Conservation (phyloP, 352 stramenopile species). For the Phytopythium boreale region DNA sequence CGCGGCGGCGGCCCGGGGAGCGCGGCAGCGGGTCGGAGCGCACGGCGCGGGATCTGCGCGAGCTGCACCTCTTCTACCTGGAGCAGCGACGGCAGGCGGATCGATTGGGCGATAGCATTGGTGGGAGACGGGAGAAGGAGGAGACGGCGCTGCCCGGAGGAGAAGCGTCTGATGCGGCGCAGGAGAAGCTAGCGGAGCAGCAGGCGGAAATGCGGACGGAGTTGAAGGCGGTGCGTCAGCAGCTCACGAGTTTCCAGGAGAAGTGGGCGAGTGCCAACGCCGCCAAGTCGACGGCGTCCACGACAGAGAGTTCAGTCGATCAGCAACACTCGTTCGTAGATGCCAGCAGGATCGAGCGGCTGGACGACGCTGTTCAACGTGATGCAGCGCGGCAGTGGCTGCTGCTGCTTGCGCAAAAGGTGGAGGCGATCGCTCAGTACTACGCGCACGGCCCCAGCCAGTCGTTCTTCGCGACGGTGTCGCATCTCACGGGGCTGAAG, state of each 20-base stretch:
- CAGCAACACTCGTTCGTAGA: neutral
- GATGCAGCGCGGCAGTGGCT: constrained; percentile 43
- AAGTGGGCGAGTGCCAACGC: constrained; percentile 22
- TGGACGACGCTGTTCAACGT: constrained; percentile 19
- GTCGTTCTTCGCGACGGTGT: constrained; percentile 17
- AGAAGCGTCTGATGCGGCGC: constrained; percentile 3
- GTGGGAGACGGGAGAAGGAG: constrained; percentile 1
- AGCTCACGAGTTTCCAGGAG: constrained; percentile 44
- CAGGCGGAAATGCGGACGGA: constrained; percentile 35
- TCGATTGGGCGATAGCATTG: neutral
- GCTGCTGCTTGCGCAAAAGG: constrained; percentile 37
- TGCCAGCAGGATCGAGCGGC: neutral
- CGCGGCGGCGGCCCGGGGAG: constrained; percentile 9
- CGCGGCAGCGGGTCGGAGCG: constrained; percentile 2
- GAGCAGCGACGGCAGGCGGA: constrained; percentile 23
- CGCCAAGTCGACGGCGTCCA: neutral
- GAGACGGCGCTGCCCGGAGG: neutral
- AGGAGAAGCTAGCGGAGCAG: constrained; percentile 21
- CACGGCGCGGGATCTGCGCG: constrained; percentile 15
- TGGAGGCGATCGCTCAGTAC: constrained; percentile 30
- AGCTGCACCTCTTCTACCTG: constrained; percentile 30
- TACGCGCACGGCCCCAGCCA: constrained; percentile 37
- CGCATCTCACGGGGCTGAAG: constrained; percentile 14
- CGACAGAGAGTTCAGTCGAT: neutral
- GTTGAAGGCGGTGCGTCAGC: constrained; percentile 38